Percentiles rank a stretch among this genome's conserved stretches.
These are phyloP conservation scores for Pisolithus thermaeus DNA, from an alignment of 1,284 basidiomycete species.

Conservation along the genomic window DNA sequence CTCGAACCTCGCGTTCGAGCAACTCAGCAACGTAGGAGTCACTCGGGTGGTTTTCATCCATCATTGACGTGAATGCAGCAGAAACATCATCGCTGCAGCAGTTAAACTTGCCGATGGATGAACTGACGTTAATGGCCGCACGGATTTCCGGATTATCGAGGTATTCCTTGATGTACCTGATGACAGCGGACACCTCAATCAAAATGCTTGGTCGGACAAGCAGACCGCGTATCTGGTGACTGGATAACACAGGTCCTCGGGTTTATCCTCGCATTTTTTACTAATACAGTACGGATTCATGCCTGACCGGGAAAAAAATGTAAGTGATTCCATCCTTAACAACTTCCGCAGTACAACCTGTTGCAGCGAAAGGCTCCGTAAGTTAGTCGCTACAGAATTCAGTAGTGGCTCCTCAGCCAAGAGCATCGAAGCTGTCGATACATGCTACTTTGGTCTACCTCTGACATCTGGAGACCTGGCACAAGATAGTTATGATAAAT, in stretches of 20 bases:
- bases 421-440: conserved; percentile 43
- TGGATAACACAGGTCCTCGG: conserved; percentile 43
- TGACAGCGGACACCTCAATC: neutral
- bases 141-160: conserved; percentile 53
- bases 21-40: conserved; percentile 60
- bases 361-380: conserved; percentile 25
- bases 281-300: conserved; percentile 61
- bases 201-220: conserved; percentile 1
- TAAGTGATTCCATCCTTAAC: neutral
- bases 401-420: conserved; percentile 44
- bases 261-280: conserved; percentile 45
- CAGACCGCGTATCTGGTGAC: conserved; percentile 35
- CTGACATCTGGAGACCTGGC: conserved; percentile 42
- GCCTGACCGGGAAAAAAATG: conserved; percentile 17
- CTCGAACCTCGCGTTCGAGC: conserved; percentile 67
- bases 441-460: conserved; percentile 44
- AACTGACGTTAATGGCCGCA: conserved; percentile 53
- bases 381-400: conserved; percentile 41
- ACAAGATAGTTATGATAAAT: neutral
- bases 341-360: conserved; percentile 25
- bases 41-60: conserved; percentile 40
- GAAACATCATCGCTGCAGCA: conserved; percentile 41
- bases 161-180: conserved; percentile 46
- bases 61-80: conserved; percentile 32
- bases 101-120: conserved; percentile 43